Evolutionary conservation across 2,329 filamentous ascomycete genomes (phyloP).

Genomic region (Uncinocarpus reesii): DNA sequence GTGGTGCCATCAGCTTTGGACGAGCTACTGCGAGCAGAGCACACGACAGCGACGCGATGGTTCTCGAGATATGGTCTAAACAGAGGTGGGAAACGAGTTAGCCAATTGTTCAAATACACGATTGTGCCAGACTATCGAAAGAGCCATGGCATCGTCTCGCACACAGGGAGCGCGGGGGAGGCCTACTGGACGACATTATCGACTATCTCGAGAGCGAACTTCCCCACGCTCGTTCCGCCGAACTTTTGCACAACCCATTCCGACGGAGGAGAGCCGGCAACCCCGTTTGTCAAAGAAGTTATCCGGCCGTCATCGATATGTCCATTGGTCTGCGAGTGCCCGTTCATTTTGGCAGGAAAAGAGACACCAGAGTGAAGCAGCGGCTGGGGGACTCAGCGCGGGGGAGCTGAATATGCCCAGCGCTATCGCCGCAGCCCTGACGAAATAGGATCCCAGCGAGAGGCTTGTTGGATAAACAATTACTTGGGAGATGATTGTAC

Average conservation of each 20-base stretch:
- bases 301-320: slow-evolving; percentile 16
- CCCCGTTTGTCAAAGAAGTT: slow-evolving; percentile 19
- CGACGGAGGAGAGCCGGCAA: slow-evolving; percentile 13
- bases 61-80: slow-evolving; percentile 50
- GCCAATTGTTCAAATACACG: not conserved
- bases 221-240: slow-evolving; percentile 88
- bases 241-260: slow-evolving; percentile 88
- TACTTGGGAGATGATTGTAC: not conserved
- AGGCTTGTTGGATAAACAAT: not conserved
- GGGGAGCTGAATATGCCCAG: slow-evolving; percentile 6
- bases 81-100: slow-evolving; percentile 4
- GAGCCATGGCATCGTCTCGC: not conserved
- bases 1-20: slow-evolving; percentile 94
- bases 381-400: slow-evolving; percentile 4
- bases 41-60: slow-evolving; percentile 80
- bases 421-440: slow-evolving; percentile 6
- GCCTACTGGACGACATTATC: slow-evolving; percentile 56
- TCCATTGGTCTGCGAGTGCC: slow-evolving; percentile 15
- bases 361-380: not conserved
- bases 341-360: slow-evolving; percentile 13
- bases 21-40: slow-evolving; percentile 85
- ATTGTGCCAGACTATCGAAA: not conserved
- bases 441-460: not conserved
- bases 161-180: slow-evolving; percentile 5
- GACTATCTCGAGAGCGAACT: slow-evolving; percentile 70